These are phyloP conservation scores for Sarcodon aspratus DNA, from an alignment of 768 basidiomycete species.

Conservation along the genomic window DNA sequence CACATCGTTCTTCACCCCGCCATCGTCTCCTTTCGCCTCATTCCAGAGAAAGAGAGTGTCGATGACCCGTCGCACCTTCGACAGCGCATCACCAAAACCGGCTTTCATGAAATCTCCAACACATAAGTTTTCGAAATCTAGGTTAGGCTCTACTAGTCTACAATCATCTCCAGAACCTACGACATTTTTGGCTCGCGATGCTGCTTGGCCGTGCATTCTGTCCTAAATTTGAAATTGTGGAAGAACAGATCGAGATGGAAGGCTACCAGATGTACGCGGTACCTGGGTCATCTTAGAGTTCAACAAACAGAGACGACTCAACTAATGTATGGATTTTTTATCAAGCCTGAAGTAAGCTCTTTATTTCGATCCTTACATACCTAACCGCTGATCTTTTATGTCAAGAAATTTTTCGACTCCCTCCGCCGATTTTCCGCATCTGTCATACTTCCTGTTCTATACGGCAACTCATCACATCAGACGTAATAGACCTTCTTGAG, in stretches of 20 bases:
- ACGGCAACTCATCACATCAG: conserved; percentile 15
- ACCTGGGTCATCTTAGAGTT: conserved; percentile 13
- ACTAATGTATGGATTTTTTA: conserved; percentile 18
- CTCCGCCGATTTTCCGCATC: conserved; percentile 19
- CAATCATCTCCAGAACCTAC: conserved; percentile 9
- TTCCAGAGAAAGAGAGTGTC: conserved; percentile 6
- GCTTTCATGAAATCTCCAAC: conserved; percentile 6
- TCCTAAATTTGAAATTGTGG: conserved; percentile 33
- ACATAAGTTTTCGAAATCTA: conserved; percentile 8
- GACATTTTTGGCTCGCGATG: conserved; percentile 2
- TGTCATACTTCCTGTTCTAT: conserved; percentile 18
- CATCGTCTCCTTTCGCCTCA: too few species aligned
- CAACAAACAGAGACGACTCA: conserved; percentile 19
- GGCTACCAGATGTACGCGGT: conserved; percentile 82
- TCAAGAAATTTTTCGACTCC: conserved; percentile 17
- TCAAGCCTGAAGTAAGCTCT: conserved; percentile 13
- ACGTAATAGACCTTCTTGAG: conserved; percentile 8
- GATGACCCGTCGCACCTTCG: conserved; percentile 10
- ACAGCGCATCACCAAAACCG: conserved; percentile 4
- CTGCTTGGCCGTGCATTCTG: conserved; percentile 29
- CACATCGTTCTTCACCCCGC: too few species aligned
- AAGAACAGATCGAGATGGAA: conserved; percentile 35
- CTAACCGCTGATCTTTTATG: not conserved
- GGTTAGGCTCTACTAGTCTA: conserved; percentile 11
- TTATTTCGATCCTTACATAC: not conserved